phyloP scores from a whole-genome alignment of 2,329 filamentous ascomycete genomes.

The Aurifilum marmelostoma region DNA sequence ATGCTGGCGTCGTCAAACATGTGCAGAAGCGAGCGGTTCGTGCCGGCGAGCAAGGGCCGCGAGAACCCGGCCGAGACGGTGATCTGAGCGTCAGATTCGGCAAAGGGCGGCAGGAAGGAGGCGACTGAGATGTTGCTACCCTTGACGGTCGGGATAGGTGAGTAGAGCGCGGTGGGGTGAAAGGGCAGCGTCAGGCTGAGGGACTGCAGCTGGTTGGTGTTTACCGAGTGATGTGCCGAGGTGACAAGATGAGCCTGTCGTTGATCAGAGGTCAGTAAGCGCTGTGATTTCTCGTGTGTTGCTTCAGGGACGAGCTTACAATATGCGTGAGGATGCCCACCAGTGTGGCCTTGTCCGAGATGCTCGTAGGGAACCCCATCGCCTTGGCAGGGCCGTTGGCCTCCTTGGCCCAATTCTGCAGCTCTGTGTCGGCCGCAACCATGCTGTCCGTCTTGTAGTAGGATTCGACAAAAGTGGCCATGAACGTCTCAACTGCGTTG shows the following conservation, averaged over 20 bases:
- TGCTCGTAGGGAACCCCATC: conserved; percentile 45
- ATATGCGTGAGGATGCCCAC: conserved; percentile 47
- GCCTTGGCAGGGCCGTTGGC: conserved; percentile 41
- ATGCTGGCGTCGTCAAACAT: conserved; percentile 45
- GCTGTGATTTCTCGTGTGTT: background rate
- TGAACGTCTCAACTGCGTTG: conserved; percentile 42
- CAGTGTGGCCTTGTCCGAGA: conserved; percentile 36
- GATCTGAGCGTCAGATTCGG: conserved; percentile 42
- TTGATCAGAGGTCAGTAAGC: too few species aligned
- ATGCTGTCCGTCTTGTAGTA: conserved; percentile 44
- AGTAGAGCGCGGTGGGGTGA: conserved; percentile 46
- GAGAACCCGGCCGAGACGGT: conserved; percentile 44
- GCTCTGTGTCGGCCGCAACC: conserved; percentile 43
- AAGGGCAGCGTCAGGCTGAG: conserved; percentile 45
- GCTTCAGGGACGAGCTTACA: conserved; percentile 16
- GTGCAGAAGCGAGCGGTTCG: conserved; percentile 43
- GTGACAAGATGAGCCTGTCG: conserved; percentile 41
- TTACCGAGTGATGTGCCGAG: conserved; percentile 46
- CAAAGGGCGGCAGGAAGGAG: conserved; percentile 40
- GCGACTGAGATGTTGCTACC: conserved; percentile 38
- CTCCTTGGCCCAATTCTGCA: conserved; percentile 50
- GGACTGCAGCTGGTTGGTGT: conserved; percentile 45
- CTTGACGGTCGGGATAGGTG: conserved; percentile 44
- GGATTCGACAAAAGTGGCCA: conserved; percentile 46
- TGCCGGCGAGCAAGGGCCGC: conserved; percentile 42